Evolutionary conservation across 2,329 filamentous ascomycete species (phyloP), one percentile per base, ranked within the genome.

Genomic region (Berkeleyomyces rouxiae): DNA sequence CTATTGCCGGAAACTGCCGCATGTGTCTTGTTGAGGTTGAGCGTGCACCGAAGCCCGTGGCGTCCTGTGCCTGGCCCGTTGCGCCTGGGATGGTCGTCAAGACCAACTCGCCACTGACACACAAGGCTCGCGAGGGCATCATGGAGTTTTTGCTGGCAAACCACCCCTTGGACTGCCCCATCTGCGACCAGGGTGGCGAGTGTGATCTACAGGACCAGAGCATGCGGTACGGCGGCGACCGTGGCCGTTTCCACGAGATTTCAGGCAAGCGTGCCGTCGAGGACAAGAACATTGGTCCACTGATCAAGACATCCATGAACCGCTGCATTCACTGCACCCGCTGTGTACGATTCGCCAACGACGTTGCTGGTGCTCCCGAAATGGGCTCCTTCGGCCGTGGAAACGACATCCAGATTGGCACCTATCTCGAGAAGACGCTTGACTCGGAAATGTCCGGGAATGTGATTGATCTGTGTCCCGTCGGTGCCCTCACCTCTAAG

Each of bases 221-320:
- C 63, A 97, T 99, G 92, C 84, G 93, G 75, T 99, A 99, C 73
- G 93, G 93, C 71, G 88, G 87, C 67, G 93, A 99, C 76, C 84
- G 93, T 72, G 93, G 93, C 66, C 87, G 93, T 70, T 99, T 99
- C 78, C 93, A 99, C 77, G 93, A 99, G 76, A 77, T 95, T 71
- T 85, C 83, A 63, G 93, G 93, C 76, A 99, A 99, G 82, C 88
- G 93, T 79, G 93, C 90, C 36, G 91, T 96, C 46, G 93, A 99
- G 78, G 93, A 99, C 76, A 99, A 99, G 82, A 97, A 99, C 75
- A 96, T 99, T 71, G 93, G 93, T 43, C 93, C 93, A 61, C 76
- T 99, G 68, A 88, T 99, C 77, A 99, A 99, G 83, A 99, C 93
- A 3, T 99, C 93, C 59, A 99, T 99, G 93, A 99, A 99, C 81